These are phyloP conservation scores for Penicillium cinerascens DNA, from an alignment of 495 filamentous ascomycete species.

Conservation along the genomic window DNA sequence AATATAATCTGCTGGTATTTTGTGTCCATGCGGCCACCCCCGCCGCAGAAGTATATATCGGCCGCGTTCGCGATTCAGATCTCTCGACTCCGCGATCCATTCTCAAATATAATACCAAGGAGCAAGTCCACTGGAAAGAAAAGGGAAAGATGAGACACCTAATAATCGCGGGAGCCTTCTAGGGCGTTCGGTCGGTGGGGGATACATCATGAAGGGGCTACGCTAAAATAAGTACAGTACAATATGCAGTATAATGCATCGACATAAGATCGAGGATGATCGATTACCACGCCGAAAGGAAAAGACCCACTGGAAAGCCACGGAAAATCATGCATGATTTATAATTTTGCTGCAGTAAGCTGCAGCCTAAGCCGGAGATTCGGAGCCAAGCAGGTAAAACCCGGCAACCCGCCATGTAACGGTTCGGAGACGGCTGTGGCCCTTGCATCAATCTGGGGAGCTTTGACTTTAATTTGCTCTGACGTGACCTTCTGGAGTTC, in stretches of 20 bases:
- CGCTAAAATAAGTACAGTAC: neutral
- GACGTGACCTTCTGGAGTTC: neutral
- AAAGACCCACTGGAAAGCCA: neutral
- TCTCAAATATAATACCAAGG: no score
- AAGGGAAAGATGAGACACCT: neutral
- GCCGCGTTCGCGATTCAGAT: no score
- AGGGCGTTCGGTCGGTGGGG: neutral
- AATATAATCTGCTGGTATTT: no score
- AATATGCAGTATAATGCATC: neutral
- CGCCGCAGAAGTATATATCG: no score
- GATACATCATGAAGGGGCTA: neutral
- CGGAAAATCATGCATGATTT: neutral
- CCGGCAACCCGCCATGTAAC: neutral
- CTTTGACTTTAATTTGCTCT: neutral
- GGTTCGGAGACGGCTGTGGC: slow-evolving; percentile 2
- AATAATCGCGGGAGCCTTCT: no score
- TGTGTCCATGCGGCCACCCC: no score
- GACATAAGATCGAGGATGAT: neutral
- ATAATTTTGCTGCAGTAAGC: neutral
- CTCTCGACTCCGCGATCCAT: no score
- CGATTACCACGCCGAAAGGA: neutral
- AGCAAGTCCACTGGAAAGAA: neutral
- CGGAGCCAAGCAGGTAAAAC: neutral
- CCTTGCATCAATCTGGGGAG: neutral
- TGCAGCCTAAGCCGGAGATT: neutral